These are phyloP conservation scores for Pouteria campechiana DNA, from an alignment of 179 eudicot genomes.

Conservation along the genomic window DNA sequence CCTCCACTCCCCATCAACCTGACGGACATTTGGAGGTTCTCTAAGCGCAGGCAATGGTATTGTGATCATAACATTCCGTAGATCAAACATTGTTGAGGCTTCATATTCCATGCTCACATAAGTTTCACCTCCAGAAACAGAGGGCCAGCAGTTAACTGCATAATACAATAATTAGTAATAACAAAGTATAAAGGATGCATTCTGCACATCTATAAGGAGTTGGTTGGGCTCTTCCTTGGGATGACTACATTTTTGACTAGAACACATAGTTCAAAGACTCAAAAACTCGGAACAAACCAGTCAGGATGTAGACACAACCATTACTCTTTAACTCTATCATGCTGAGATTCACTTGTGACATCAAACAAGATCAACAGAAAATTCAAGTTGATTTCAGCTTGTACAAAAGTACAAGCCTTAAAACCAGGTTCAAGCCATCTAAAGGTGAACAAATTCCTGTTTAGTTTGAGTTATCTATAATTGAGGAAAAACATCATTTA, in stretches of 20 bases:
- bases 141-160: conserved; percentile 98
- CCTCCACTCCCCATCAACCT: conserved; percentile 99
- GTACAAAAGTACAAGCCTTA: too few species aligned
- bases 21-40: conserved; percentile 81
- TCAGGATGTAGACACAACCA: too few species aligned
- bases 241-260: too few species aligned
- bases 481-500: background rate
- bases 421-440: too few species aligned
- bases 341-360: too few species aligned
- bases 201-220: too few species aligned
- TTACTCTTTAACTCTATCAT: too few species aligned
- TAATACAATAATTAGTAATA: background rate
- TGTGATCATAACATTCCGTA: conserved; percentile 84
- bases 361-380: too few species aligned
- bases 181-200: background rate
- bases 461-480: too few species aligned
- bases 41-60: conserved; percentile 97
- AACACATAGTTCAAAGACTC: background rate
- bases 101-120: conserved; percentile 91
- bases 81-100: conserved; percentile 72
- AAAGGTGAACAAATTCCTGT: too few species aligned
- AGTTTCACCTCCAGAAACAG: conserved; percentile 91
- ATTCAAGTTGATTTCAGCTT: too few species aligned
- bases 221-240: too few species aligned
- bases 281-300: background rate